phyloP scores from a whole-genome alignment of 495 filamentous ascomycete genomes.

The Talaromyces nanjingensis region DNA sequence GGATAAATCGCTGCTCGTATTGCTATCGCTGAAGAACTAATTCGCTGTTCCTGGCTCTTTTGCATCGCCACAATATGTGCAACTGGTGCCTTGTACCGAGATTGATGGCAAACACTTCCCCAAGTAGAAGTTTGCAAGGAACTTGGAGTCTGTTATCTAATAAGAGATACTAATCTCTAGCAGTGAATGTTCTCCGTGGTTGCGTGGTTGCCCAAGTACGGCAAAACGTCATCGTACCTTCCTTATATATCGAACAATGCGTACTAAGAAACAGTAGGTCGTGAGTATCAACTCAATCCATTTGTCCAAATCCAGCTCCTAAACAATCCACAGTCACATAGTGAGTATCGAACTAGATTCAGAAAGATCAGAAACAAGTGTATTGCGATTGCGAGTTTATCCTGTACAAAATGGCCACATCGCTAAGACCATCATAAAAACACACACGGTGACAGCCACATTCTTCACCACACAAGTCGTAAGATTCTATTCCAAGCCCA shows the following conservation, averaged over 20 bases:
- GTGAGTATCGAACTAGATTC: background rate
- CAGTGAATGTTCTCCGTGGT: background rate
- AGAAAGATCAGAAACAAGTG: background rate
- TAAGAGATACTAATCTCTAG: background rate
- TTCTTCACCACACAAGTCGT: background rate
- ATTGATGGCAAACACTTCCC: background rate
- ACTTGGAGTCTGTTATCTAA: background rate
- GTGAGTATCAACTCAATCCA: background rate
- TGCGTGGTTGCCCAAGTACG: background rate
- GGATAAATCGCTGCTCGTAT: background rate
- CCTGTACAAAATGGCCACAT: slow-evolving; percentile 7
- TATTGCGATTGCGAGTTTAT: slow-evolving; percentile 7
- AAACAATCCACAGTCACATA: background rate
- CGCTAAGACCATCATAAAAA: slow-evolving; percentile 1
- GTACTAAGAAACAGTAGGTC: background rate
- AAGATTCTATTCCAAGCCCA: slow-evolving; percentile 23
- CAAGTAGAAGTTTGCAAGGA: background rate
- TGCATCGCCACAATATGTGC: background rate
- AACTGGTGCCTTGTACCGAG: background rate
- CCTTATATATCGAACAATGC: background rate
- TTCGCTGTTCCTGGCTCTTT: background rate
- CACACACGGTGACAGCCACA: background rate
- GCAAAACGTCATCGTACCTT: background rate
- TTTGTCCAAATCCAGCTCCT: background rate
- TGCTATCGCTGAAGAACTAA: background rate